Conservation (phyloP, 2,329 filamentous ascomycete species). For the Epichloe baconii region DNA sequence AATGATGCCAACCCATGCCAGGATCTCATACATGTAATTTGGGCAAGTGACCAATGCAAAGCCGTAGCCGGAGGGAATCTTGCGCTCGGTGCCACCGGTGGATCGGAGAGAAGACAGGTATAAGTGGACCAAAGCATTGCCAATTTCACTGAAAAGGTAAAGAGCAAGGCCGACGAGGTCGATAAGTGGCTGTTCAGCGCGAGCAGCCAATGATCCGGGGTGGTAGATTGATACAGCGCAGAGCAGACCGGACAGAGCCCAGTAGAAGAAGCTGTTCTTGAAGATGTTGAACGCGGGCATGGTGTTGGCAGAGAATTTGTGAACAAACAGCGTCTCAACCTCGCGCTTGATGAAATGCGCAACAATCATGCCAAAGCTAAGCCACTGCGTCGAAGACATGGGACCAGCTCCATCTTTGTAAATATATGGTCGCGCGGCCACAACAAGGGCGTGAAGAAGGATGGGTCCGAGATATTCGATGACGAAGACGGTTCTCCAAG, state of each 20-base stretch:
- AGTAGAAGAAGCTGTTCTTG: constrained; percentile 94
- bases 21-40: constrained; percentile 89
- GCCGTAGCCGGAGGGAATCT: constrained; percentile 75
- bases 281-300: constrained; percentile 88
- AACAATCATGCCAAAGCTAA: constrained; percentile 61
- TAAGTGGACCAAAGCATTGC: constrained; percentile 69
- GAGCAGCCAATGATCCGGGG: constrained; percentile 56
- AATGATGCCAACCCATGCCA: constrained; percentile 76
- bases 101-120: constrained; percentile 67
- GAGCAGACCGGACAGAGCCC: constrained; percentile 67
- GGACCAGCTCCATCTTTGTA: constrained; percentile 30
- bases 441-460: constrained; percentile 65
- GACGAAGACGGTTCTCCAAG: constrained; percentile 87
- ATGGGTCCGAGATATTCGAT: constrained; percentile 92
- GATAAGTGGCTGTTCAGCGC: constrained; percentile 31
- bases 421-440: constrained; percentile 57
- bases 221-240: constrained; percentile 78
- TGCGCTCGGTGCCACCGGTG: constrained; percentile 69
- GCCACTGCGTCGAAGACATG: constrained; percentile 55
- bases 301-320: constrained; percentile 87
- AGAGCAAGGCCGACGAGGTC: constrained; percentile 57
- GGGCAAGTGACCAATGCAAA: constrained; percentile 86
- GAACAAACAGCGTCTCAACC: constrained; percentile 83
- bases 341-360: constrained; percentile 92
- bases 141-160: constrained; percentile 64